These are phyloP conservation scores for Nissolia schottii DNA, from an alignment of 306 rosid genomes.

Conservation along the genomic window DNA sequence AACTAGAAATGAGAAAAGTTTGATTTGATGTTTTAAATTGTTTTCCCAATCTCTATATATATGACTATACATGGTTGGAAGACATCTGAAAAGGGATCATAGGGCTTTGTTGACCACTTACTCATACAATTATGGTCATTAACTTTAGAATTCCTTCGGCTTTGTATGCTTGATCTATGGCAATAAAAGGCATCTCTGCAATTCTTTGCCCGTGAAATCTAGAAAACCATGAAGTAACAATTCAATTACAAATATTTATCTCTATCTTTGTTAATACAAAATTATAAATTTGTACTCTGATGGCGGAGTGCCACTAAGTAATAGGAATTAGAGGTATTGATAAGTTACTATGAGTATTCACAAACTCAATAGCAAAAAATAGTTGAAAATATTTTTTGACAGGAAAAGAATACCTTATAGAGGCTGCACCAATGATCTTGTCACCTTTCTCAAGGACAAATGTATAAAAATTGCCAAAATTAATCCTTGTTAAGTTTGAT, in stretches of 20 bases:
- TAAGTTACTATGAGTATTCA: neutral
- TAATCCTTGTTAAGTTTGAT: conserved; percentile 26
- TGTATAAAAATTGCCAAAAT: conserved; percentile 32
- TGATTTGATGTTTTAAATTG: neutral
- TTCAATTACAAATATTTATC: neutral
- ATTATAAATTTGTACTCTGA: neutral
- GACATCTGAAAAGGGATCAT: neutral
- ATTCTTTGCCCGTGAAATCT: conserved; percentile 31
- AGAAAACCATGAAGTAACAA: neutral
- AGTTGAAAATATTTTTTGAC: neutral
- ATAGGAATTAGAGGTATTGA: neutral
- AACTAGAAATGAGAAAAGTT: neutral
- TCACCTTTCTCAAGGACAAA: conserved; percentile 39
- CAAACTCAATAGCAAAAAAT: neutral
- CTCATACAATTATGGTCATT: conserved; percentile 28
- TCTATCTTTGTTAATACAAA: neutral
- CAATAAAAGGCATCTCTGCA: conserved; percentile 45
- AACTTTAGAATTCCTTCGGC: conserved; percentile 19
- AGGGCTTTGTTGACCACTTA: conserved; percentile 17
- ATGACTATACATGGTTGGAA: neutral
- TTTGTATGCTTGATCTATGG: conserved; percentile 17
- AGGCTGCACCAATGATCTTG: conserved; percentile 30
- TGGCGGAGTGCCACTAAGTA: neutral
- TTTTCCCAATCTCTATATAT: neutral
- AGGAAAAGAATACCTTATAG: conserved; percentile 29